Conservation (phyloP, 2,329 filamentous ascomycete genomes). For the Monosporascus sp. region DNA sequence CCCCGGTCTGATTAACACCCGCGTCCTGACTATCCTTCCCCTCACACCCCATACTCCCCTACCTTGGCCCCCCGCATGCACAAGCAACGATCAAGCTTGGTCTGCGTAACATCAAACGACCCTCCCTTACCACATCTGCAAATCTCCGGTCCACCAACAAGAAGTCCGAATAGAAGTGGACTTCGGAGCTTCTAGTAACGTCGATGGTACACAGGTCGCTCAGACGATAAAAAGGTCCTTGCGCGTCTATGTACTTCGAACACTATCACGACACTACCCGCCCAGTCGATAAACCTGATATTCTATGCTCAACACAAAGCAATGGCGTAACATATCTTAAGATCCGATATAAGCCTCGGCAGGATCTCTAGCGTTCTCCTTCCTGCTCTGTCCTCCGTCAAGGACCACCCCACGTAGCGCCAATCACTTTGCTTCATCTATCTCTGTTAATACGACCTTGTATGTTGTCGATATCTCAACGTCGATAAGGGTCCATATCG, state of each 20-base stretch:
- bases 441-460: background rate
- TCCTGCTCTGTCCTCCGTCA: no score
- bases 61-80: background rate
- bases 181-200: background rate
- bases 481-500: background rate
- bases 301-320: no score
- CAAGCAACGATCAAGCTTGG: background rate
- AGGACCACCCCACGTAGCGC: background rate
- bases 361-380: no score
- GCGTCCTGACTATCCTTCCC: background rate
- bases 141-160: background rate
- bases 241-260: no score
- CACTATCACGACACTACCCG: no score
- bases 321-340: no score
- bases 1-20: background rate
- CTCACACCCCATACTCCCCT: background rate
- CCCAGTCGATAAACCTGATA: no score
- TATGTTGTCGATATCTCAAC: background rate
- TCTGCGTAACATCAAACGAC: background rate
- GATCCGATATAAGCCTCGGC: no score
- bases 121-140: background rate
- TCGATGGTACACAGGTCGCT: background rate
- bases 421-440: background rate
- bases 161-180: background rate
- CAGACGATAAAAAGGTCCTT: background rate